These are phyloP conservation scores for Trichosanthes cucumerina DNA, from an alignment of 306 rosid species.

Conservation along the genomic window DNA sequence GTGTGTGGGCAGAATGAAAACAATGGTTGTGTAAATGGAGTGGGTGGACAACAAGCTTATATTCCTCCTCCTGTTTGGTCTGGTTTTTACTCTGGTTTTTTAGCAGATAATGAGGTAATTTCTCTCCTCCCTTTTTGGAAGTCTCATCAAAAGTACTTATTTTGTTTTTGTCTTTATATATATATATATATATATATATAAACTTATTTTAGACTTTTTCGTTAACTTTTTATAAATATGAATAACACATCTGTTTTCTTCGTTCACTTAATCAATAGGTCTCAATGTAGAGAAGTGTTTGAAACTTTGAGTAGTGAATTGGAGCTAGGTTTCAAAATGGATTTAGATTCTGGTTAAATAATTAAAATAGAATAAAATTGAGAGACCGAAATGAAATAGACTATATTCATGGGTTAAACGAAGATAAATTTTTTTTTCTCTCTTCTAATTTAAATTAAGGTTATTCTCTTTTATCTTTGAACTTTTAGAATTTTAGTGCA, in stretches of 20 bases:
- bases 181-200: too few relatives aligned
- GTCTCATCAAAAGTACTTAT: neutral
- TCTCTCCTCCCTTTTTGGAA: neutral
- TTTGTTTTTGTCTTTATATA: neutral
- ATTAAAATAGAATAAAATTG: too few relatives aligned
- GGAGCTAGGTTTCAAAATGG: neutral
- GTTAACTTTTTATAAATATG: neutral
- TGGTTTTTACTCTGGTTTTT: constrained; percentile 21
- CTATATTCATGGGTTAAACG: too few relatives aligned
- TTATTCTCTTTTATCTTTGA: too few relatives aligned
- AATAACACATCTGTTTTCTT: neutral
- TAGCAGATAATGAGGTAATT: constrained; percentile 23
- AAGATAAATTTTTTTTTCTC: too few relatives aligned
- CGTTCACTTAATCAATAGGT: neutral
- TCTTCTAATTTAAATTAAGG: too few relatives aligned
- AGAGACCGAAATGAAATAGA: too few relatives aligned
- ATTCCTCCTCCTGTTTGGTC: constrained; percentile 14
- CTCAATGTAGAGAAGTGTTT: neutral
- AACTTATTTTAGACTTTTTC: neutral
- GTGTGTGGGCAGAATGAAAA: constrained; percentile 19
- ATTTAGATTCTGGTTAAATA: neutral
- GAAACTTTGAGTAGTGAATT: neutral
- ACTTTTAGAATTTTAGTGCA: too few relatives aligned
- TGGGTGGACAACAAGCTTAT: constrained; percentile 15
- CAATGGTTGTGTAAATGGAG: neutral